Evolutionary conservation across 768 basidiomycete genomes (phyloP), one percentile per base, ranked within the genome.

Genomic region (Mycena galopus): DNA sequence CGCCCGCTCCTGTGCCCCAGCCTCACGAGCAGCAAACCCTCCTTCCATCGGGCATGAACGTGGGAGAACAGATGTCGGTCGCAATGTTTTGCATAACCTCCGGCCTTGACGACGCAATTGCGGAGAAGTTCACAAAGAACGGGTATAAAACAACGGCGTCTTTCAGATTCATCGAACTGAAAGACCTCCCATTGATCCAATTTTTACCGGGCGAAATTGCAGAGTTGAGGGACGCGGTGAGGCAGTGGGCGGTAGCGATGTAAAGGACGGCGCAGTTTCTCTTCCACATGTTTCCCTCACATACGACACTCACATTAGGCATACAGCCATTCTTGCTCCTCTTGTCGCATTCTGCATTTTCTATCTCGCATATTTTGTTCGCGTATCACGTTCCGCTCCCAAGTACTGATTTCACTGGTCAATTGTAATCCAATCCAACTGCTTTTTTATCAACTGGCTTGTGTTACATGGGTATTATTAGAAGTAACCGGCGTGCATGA

Each of bases 401-500:
- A n/a, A n/a, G n/a, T n/a, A n/a, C n/a, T n/a, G n/a, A n/a, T n/a
- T n/a, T n/a, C n/a, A n/a, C n/a, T n/a, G 53, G 3, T 9, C 50
- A 25, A n/a, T 51, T 25, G 23, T 11, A 51, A 51, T 12, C 1
- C 10, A 12, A n/a, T n/a, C n/a, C n/a, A n/a, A n/a, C n/a, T n/a
- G n/a, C n/a, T 11, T 42, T 12, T 35, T 35, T 6, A n/a, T n/a
- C n/a, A n/a, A 39, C 44, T 47, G 44, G 7, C 7, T n/a, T 47
- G 21, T 47, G n/a, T 9, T n/a, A n/a, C n/a, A n/a, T n/a, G n/a
- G n/a, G n/a, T 2, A 30, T 2, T 19, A 35, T 57, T 73, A 77
- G 30, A 73, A 55, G 33, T 77, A 77, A 4, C 77, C 75, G 9
- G 75, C 56, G 27, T 77, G 74, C 29, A 65, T 59, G 29, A 77